Evolutionary conservation across 169 alveolate species (phyloP).

Genomic region (Plasmodium inui): DNA sequence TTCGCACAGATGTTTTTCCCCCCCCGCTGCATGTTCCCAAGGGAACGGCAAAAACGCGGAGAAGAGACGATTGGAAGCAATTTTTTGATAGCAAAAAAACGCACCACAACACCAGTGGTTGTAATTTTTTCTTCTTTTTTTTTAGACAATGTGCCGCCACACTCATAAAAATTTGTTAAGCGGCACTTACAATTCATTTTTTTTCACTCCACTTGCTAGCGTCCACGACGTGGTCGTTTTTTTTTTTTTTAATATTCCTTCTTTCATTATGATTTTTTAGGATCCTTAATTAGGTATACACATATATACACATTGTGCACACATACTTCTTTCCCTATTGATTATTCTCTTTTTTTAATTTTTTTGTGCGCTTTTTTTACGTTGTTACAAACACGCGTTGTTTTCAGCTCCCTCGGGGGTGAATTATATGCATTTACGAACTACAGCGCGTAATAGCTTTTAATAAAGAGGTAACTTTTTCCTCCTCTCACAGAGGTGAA

Average conservation of each 20-base stretch:
- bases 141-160: background rate
- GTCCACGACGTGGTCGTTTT: background rate
- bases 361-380: background rate
- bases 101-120: background rate
- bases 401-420: background rate
- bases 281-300: background rate
- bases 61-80: background rate
- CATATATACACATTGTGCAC: background rate
- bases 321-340: background rate
- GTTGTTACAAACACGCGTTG: background rate
- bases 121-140: background rate
- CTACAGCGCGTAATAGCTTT: background rate
- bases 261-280: conserved; percentile 1
- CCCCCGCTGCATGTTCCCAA: too few relatives aligned
- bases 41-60: background rate
- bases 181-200: background rate
- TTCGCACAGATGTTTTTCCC: too few relatives aligned
- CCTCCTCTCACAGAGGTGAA: background rate
- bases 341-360: background rate
- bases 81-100: background rate
- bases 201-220: background rate
- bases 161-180: background rate
- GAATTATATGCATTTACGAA: background rate
- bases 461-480: background rate
- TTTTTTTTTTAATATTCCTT: background rate